A percentile compares a stretch with the other conserved stretches of the same genome.
phyloP scores from a whole-genome alignment of 2,329 filamentous ascomycete genomes.

The Pseudogymnoascus sp. region DNA sequence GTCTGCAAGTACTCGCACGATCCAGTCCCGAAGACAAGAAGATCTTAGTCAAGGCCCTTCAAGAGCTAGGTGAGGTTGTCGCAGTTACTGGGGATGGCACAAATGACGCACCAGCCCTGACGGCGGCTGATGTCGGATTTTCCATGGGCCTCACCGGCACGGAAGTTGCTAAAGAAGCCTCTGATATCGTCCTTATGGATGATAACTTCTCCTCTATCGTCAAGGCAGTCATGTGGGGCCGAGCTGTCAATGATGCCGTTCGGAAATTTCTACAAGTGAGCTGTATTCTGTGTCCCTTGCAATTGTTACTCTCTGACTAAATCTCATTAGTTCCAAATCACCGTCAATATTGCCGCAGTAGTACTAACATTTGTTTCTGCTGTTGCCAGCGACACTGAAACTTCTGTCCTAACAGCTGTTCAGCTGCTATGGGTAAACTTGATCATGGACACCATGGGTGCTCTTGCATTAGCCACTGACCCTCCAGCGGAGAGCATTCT shows the following conservation, averaged over 20 bases:
- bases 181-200: slow-evolving; percentile 80
- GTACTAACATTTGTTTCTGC: slow-evolving; percentile 59
- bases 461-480: slow-evolving; percentile 58
- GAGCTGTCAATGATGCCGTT: slow-evolving; percentile 69
- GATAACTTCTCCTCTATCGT: slow-evolving; percentile 85
- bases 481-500: slow-evolving; percentile 52
- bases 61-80: slow-evolving; percentile 70
- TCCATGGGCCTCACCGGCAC: slow-evolving; percentile 81
- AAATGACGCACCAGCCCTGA: slow-evolving; percentile 75
- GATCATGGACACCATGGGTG: slow-evolving; percentile 64
- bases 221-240: slow-evolving; percentile 75
- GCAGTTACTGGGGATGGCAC: slow-evolving; percentile 80
- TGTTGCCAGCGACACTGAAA: slow-evolving; percentile 47
- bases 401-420: slow-evolving; percentile 58
- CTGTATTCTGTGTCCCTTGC: not conserved
- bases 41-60: slow-evolving; percentile 63
- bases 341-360: slow-evolving; percentile 65
- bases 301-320: slow-evolving; percentile 1
- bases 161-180: slow-evolving; percentile 35
- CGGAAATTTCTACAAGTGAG: slow-evolving; percentile 58
- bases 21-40: slow-evolving; percentile 75
- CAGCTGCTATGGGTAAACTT: slow-evolving; percentile 64
- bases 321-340: slow-evolving; percentile 52
- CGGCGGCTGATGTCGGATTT: slow-evolving; percentile 76
- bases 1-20: slow-evolving; percentile 64